Evolutionary conservation across 169 alveolate genomes (phyloP).

Genomic region (Cryptosporidium andersoni): DNA sequence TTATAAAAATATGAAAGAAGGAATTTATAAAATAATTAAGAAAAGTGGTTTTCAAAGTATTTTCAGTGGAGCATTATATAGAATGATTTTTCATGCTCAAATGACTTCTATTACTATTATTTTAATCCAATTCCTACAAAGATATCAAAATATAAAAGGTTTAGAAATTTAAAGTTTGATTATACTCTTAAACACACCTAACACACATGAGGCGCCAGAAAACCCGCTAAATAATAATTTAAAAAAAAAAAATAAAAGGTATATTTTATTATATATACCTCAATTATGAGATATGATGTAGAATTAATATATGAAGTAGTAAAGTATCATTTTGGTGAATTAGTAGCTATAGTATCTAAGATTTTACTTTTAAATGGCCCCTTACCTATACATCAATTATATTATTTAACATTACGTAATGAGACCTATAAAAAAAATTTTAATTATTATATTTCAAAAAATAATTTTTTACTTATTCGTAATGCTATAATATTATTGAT

Average conservation of each 20-base stretch:
- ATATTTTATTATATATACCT: not conserved
- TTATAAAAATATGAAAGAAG: not conserved
- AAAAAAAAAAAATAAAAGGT: not conserved
- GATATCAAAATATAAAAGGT: no score
- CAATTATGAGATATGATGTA: slow-evolving; percentile 53
- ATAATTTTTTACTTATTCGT: slow-evolving; percentile 24
- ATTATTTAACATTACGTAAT: slow-evolving; percentile 9
- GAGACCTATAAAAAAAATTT: slow-evolving; percentile 9
- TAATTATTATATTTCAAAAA: not conserved
- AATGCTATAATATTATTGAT: slow-evolving; percentile 43
- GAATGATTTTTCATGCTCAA: slow-evolving; percentile 12
- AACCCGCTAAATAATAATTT: not conserved
- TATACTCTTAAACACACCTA: no score
- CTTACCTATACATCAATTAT: slow-evolving; percentile 31
- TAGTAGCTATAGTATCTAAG: slow-evolving; percentile 22
- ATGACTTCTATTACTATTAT: not conserved
- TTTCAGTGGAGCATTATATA: slow-evolving; percentile 4
- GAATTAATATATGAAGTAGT: slow-evolving; percentile 56
- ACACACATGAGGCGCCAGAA: no score
- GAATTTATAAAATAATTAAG: not conserved
- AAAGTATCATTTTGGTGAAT: slow-evolving; percentile 37
- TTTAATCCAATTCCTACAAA: not conserved
- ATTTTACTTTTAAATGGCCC: slow-evolving; percentile 32
- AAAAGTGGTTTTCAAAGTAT: not conserved
- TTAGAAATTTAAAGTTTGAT: no score